Evolutionary conservation across 1,139 yeast genomes (phyloP), one percentile per base, ranked within the genome.

Genomic region (Geotrichum macrosporum): DNA sequence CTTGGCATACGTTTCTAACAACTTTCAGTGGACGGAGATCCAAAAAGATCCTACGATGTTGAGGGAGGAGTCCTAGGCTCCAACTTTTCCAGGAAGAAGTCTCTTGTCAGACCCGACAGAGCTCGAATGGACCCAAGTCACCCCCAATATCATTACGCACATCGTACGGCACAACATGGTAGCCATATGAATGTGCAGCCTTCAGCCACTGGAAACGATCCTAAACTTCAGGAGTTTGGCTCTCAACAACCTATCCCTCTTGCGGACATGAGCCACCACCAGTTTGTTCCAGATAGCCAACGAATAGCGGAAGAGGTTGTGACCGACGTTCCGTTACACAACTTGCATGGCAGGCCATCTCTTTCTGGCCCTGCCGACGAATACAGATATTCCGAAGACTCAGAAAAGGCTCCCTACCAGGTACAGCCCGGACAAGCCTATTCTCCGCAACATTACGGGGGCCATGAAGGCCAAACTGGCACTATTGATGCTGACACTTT

Each of bases 141-240:
- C 61, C 94, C 92, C 1, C 78, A 82, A 49, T 84, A 74, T 64
- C 89, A 84, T 63, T 86, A 86, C 64, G 76, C 87, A n/a, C 89
- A 84, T 57, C 62, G 60, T 18, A 82, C 83, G 21, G 83, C 92
- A 8, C 78, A 81, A 50, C 85, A 83, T 57, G 71, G 81, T 3
- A 74, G 72, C 51, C 81, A 81, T 57, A 68, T 85, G 52, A 60
- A 63, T 22, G 67, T 86, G 37, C 80, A 76, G 56, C 89, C 94
- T 1, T 78, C 88, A 0, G 65, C 82, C 2, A 82, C 92, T 1
- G 95, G 94, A 2, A 72, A 80, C 45, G 84, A 83, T 56, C 94
- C 94, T 1, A 64, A 66, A n/a, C 42, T 58, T 24, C 60, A 50
- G 67, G 66, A 22, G 78, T 81, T 27, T 66, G 72, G 47, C 79